phyloP scores from a whole-genome alignment of 352 stramenopile species.

The Stramenopiles sp. region DNA sequence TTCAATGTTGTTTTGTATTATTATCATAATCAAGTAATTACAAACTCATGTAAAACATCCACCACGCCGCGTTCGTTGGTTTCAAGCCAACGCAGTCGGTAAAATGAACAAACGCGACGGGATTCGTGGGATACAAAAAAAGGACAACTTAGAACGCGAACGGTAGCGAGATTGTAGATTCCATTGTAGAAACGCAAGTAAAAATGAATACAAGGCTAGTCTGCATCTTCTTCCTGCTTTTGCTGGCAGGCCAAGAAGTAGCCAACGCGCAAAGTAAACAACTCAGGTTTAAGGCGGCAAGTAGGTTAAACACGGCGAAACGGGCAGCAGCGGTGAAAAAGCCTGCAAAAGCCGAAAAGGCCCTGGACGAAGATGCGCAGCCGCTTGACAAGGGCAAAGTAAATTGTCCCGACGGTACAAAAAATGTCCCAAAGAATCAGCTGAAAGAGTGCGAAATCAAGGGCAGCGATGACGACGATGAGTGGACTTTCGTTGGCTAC shows the following conservation, averaged over 20 bases:
- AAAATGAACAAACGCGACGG: too few species aligned
- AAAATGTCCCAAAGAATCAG: not conserved
- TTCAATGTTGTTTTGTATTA: too few species aligned
- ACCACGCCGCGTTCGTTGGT: too few species aligned
- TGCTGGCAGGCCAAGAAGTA: not conserved
- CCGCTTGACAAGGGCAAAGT: not conserved
- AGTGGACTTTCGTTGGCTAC: slow-evolving; percentile 2
- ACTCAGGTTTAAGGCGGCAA: not conserved
- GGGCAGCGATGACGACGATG: not conserved
- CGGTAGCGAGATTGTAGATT: too few species aligned
- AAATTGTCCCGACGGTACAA: not conserved
- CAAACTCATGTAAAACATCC: too few species aligned
- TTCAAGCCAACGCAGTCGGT: too few species aligned
- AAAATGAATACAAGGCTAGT: not conserved
- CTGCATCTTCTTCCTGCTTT: not conserved
- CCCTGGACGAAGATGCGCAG: not conserved
- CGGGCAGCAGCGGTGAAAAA: not conserved
- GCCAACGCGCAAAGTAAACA: not conserved
- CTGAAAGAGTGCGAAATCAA: not conserved
- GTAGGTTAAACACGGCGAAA: not conserved
- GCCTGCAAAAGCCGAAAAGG: not conserved
- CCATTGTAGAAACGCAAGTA: too few species aligned
- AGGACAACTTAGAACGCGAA: too few species aligned
- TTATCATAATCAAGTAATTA: too few species aligned
- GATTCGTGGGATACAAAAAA: too few species aligned